Evolutionary conservation across 371 early-diverging fungal species (phyloP).

Genomic region (Haplosporangium sp.): DNA sequence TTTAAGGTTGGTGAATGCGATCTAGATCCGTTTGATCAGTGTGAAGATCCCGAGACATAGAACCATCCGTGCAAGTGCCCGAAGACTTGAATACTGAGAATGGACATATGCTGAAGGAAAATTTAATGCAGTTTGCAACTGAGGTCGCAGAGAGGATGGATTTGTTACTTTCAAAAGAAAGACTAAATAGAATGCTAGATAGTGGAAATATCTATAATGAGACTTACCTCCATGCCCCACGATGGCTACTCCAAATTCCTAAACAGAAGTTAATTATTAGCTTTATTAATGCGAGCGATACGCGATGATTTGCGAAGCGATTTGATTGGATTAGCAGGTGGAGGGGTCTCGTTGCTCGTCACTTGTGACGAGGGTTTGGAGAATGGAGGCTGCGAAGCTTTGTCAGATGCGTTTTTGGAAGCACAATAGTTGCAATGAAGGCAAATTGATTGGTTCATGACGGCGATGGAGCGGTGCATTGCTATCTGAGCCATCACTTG

Average conservation of each 20-base stretch:
- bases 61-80: not conserved
- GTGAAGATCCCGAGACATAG: not conserved
- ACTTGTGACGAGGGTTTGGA: too few relatives aligned
- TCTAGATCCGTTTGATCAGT: not conserved
- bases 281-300: not conserved
- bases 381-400: too few relatives aligned
- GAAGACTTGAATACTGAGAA: not conserved
- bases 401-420: too few relatives aligned
- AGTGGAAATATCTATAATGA: too few relatives aligned
- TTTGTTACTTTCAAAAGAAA: not conserved
- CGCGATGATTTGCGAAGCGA: not conserved
- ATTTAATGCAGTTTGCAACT: not conserved
- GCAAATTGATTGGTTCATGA: too few relatives aligned
- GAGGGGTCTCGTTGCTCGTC: not conserved
- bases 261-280: not conserved
- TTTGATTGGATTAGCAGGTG: not conserved
- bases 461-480: too few relatives aligned
- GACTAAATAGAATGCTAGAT: not conserved
- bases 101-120: not conserved
- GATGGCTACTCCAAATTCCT: not conserved
- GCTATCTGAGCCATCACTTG: too few relatives aligned
- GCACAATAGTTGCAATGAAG: too few relatives aligned
- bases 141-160: not conserved
- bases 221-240: too few relatives aligned
- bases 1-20: too few relatives aligned